Evolutionary conservation across 1,284 basidiomycete species (phyloP).

Genomic region (Cystobasidiaceae sp.): DNA sequence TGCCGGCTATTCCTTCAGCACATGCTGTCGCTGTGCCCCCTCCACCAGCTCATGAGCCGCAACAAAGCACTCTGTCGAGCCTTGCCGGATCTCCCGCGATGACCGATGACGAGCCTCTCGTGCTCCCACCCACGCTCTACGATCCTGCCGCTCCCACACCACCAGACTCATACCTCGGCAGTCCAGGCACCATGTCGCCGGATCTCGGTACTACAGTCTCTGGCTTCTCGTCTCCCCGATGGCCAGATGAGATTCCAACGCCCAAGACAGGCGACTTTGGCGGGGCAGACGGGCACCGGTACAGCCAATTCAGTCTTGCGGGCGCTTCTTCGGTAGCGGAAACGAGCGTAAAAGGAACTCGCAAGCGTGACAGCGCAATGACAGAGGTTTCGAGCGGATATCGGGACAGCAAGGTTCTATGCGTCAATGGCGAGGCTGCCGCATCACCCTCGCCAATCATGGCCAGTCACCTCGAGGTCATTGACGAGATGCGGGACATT

Average conservation of each 20-base stretch:
- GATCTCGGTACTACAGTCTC: constrained; percentile 1
- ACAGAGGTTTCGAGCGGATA: not conserved
- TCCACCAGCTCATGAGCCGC: too few relatives aligned
- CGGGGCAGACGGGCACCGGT: not conserved
- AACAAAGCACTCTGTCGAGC: too few relatives aligned
- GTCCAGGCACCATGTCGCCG: constrained; percentile 3
- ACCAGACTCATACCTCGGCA: constrained; percentile 1
- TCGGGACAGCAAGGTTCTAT: not conserved
- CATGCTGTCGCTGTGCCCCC: too few relatives aligned
- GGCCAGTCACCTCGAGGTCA: too few relatives aligned
- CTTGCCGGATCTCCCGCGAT: too few relatives aligned
- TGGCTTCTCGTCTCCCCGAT: constrained; percentile 6
- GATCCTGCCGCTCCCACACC: not conserved
- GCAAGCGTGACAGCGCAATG: not conserved
- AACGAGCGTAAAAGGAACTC: too few relatives aligned
- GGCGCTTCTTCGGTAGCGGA: constrained; percentile 3
- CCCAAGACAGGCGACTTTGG: constrained; percentile 21
- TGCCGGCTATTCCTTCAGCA: too few relatives aligned
- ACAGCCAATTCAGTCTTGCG: constrained; percentile 13
- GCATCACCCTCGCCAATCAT: too few relatives aligned
- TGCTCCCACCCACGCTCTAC: not conserved
- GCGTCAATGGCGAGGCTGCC: too few relatives aligned
- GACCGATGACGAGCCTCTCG: not conserved
- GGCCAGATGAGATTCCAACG: constrained; percentile 24
- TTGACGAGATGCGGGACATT: too few relatives aligned